These are phyloP conservation scores for Sporobolomyces phaffii DNA, from an alignment of 768 basidiomycete genomes.

Conservation along the genomic window DNA sequence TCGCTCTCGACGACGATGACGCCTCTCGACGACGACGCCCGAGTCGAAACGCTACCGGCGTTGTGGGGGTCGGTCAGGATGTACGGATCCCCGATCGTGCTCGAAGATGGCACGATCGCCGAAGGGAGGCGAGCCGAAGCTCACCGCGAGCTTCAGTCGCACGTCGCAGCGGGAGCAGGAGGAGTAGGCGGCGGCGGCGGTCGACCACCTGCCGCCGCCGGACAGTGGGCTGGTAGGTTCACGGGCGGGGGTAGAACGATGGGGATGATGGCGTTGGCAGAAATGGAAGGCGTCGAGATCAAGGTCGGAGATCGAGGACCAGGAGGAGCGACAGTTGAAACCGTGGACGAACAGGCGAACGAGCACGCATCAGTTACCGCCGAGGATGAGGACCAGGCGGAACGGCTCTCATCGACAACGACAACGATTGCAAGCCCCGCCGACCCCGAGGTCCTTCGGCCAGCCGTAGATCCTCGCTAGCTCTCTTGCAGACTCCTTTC, in stretches of 20 bases:
- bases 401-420: too few species aligned
- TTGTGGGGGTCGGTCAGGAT: constrained; percentile 39
- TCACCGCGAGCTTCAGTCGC: constrained; percentile 17
- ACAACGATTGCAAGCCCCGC: too few species aligned
- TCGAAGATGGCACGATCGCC: constrained; percentile 19
- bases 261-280: constrained; percentile 13
- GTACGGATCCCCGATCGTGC: constrained; percentile 42
- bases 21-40: not conserved
- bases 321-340: not conserved
- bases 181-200: not conserved
- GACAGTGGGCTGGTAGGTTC: not conserved
- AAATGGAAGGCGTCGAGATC: constrained; percentile 26
- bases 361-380: too few species aligned
- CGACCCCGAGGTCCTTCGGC: too few species aligned
- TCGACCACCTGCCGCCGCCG: not conserved
- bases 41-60: constrained; percentile 12
- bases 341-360: too few species aligned
- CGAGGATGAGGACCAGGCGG: too few species aligned
- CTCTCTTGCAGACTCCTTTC: not conserved
- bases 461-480: not conserved
- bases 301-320: constrained; percentile 7
- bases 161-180: too few species aligned
- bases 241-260: constrained; percentile 12
- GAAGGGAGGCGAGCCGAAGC: constrained; percentile 29
- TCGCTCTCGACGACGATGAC: constrained; percentile 4